Conservation (phyloP, 1,139 yeast genomes). For the Sugiyamaella pinicola region DNA sequence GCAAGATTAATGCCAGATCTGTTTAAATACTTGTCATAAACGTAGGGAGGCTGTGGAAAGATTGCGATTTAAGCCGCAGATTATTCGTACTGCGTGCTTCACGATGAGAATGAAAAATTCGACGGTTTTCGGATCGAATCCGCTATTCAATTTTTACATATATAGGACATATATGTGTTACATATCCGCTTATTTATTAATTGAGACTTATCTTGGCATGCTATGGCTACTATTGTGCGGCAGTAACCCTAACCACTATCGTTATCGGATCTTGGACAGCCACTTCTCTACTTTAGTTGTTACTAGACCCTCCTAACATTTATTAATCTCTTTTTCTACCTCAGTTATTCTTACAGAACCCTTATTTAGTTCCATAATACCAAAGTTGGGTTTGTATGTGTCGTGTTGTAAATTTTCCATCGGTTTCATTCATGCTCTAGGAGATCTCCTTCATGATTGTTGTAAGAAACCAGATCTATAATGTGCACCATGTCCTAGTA, state of each 20-base stretch:
- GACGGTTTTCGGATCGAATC: too few relatives aligned
- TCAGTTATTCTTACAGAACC: background rate
- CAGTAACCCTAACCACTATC: conserved; percentile 18
- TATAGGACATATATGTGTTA: background rate
- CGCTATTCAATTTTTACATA: too few relatives aligned
- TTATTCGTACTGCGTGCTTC: background rate
- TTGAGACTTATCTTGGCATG: too few relatives aligned
- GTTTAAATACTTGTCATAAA: background rate
- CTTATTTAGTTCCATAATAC: background rate
- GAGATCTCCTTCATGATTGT: background rate
- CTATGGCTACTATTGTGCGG: too few relatives aligned
- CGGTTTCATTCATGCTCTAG: conserved; percentile 2
- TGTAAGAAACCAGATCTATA: background rate
- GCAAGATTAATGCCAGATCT: conserved; percentile 2
- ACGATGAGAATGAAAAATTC: background rate
- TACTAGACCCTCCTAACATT: too few relatives aligned
- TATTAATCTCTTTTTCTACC: background rate
- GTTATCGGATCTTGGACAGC: background rate
- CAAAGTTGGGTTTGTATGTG: too few relatives aligned
- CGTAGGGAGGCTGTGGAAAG: background rate
- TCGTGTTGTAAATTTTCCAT: too few relatives aligned
- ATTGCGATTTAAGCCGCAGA: conserved; percentile 3
- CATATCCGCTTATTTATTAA: too few relatives aligned
- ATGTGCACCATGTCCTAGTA: background rate
- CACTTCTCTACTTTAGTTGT: background rate